Evolutionary conservation across 768 basidiomycete species (phyloP).

Genomic region (Leccinellum luteum): DNA sequence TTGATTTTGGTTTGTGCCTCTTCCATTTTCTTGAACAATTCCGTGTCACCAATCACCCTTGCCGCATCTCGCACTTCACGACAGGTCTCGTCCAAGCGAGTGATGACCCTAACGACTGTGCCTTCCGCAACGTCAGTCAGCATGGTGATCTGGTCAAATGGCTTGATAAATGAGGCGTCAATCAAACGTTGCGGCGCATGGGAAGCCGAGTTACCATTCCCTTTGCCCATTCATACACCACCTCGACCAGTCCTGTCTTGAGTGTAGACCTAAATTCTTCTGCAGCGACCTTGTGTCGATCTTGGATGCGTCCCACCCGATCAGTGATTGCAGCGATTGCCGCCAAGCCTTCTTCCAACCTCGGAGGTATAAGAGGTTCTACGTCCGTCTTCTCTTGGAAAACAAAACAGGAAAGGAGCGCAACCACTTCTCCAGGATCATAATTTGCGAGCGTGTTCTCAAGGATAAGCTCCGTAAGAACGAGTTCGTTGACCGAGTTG

Average conservation of each 20-base stretch:
- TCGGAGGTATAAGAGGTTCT: conserved; percentile 78
- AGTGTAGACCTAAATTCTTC: conserved; percentile 77
- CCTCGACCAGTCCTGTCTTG: conserved; percentile 91
- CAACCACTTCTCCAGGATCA: conserved; percentile 95
- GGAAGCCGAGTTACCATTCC: conserved; percentile 75
- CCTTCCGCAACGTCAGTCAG: conserved; percentile 96
- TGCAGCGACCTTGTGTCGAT: conserved; percentile 70
- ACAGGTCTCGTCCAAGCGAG: conserved; percentile 94
- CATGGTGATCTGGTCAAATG: conserved; percentile 90
- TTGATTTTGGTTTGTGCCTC: conserved; percentile 92
- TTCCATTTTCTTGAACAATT: conserved; percentile 97
- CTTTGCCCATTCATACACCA: conserved; percentile 98
- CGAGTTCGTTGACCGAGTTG: conserved; percentile 96
- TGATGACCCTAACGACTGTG: conserved; percentile 95
- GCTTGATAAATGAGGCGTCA: conserved; percentile 45
- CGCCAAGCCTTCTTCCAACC: conserved; percentile 76
- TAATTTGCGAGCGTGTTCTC: conserved; percentile 91
- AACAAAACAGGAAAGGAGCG: conserved; percentile 92
- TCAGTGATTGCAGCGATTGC: conserved; percentile 78
- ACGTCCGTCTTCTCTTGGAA: conserved; percentile 98
- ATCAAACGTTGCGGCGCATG: neutral
- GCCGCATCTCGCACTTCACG: conserved; percentile 96
- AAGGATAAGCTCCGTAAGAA: conserved; percentile 93
- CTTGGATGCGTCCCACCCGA: conserved; percentile 76
- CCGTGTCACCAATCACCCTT: conserved; percentile 93